A percentile compares a stretch with the other conserved stretches of the same genome.
These are phyloP conservation scores for Neocallimastix lanati DNA, from an alignment of 192 early-diverging fungal species.

Conservation along the genomic window DNA sequence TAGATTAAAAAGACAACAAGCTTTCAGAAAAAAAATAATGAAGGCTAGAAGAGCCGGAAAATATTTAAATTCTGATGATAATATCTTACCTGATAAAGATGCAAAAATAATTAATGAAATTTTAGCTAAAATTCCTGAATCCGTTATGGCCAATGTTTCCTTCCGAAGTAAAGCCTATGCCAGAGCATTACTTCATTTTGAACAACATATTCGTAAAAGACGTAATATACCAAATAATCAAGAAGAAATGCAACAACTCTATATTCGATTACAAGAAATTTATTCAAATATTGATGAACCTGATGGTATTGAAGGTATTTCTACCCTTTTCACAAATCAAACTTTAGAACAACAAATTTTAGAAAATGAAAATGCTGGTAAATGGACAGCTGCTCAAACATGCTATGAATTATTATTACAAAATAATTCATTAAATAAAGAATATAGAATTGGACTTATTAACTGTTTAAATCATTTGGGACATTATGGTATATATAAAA, in stretches of 20 bases:
- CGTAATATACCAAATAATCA: not conserved
- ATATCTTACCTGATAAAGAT: not conserved
- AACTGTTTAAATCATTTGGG: constrained; percentile 49
- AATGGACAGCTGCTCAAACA: constrained; percentile 46
- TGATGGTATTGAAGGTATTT: constrained; percentile 48
- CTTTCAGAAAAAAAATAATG: constrained; percentile 6
- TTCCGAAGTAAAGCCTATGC: constrained; percentile 39
- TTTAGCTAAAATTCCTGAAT: constrained; percentile 37
- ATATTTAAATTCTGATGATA: constrained; percentile 9
- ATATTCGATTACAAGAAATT: constrained; percentile 31
- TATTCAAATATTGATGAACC: constrained; percentile 50
- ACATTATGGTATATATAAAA: constrained; percentile 32
- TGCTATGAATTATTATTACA: constrained; percentile 38
- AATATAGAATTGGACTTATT: constrained; percentile 36
- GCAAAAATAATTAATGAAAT: constrained; percentile 17
- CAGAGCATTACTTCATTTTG: constrained; percentile 49
- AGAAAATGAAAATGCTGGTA: constrained; percentile 37
- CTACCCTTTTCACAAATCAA: constrained; percentile 22
- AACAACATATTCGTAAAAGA: constrained; percentile 30
- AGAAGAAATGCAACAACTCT: constrained; percentile 17
- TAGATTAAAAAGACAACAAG: constrained; percentile 6
- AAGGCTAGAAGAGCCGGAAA: constrained; percentile 4
- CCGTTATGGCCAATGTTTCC: constrained; percentile 38
- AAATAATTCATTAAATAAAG: constrained; percentile 14
- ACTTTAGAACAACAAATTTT: constrained; percentile 43